Base-by-base conservation (phyloP, 768 basidiomycete genomes). In the Boletus eberwhitei region DNA sequence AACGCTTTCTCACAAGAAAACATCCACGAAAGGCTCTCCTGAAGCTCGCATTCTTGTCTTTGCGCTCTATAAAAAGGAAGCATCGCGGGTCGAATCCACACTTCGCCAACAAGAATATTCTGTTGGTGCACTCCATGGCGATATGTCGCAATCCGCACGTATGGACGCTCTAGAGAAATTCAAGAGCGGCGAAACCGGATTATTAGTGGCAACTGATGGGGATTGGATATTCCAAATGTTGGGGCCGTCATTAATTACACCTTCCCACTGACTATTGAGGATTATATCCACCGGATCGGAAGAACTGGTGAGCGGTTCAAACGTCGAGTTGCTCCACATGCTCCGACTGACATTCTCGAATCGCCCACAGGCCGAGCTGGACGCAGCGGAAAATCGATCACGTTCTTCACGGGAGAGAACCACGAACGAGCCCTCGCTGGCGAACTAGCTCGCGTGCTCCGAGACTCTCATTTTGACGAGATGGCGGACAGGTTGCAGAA, bases 51-150 rank as follows among this genome's bases (percentile, higher is more conserved):
- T 92, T 55, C 83, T 99, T 34, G 82, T 99, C 26, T 99, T 99
- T 68, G 96, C 90, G 16, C 78, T 98, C 37, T 99, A 99, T 78
- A 99, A 99, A 75, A 96, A 94, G 69, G 97, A 98, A 71, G 93
- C 95, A 8, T 81, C 90, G 17, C 82, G 97, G n/a, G 84, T 99
- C 2, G 92, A 92, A 67, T 77, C 81, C 61, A 88, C 84, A 65
- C 83, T 99, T 13, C 74, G 77, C 49, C 76, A 84, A 47, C 82
- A 87, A 24, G 92, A 85, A 19, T 94, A 89, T 75, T 72, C 80
- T 24, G 93, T 94, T 16, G 86, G 82, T 7, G 88, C 88, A 3
- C 75, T 97, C 39, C 95, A 96, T 62, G 95, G 95, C 2, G 95
- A 98, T 72, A 79, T 98, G 83, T 79, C 86, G 12, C 96, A 98